Base-by-base conservation (phyloP, 139 green algal species). In the Chlorella sp. region DNA sequence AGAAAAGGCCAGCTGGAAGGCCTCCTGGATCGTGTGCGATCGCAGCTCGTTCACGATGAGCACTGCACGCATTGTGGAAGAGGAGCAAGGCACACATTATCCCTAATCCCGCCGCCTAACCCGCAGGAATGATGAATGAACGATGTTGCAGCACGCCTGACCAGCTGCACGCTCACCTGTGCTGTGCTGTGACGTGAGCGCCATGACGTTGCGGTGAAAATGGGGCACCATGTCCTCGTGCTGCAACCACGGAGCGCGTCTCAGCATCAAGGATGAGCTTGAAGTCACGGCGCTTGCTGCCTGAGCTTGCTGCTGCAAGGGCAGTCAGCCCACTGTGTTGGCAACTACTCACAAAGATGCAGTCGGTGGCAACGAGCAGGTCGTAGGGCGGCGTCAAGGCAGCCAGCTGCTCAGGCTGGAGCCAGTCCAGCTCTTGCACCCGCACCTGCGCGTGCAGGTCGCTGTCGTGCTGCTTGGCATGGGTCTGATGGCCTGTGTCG, bases 1-100 rank as follows among this genome's bases (percentile, higher is more conserved):
- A 5, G 59, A 70, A 79, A 92, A 92, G 0, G 85, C 69, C 5
- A 30, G 59, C 73, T 86, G 86, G 75, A 96, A 95, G 0, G 69
- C 60, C 26, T 70, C 70, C 49, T 97, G 88, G 31, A 97, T 91
- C 1, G 69, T 74, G 51, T 92, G 78, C 1, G 81, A 91, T 22
- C 91, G 76, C 26, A 93, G 83, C 81, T 97, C 92, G 55, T 96
- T 96, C 29, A 77, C 86, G 20, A 97, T 70, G 17, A 93, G 70
- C 6, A 92, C 85, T 90, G 82, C 82, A 80, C n/a, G 22, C 65
- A 32, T 33, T 49, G n/a, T 31, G 2, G n/a, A n/a, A 35, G 14
- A 50, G 32, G 33, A 66, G 27, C 24, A 10, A 30, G 68, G 36
- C 68, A 64, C 59, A 33, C 6, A 24, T 61, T 55, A 35, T 27